These are phyloP conservation scores for Pleoardoris graminearum DNA, from an alignment of 2,329 filamentous ascomycete species.

Conservation along the genomic window DNA sequence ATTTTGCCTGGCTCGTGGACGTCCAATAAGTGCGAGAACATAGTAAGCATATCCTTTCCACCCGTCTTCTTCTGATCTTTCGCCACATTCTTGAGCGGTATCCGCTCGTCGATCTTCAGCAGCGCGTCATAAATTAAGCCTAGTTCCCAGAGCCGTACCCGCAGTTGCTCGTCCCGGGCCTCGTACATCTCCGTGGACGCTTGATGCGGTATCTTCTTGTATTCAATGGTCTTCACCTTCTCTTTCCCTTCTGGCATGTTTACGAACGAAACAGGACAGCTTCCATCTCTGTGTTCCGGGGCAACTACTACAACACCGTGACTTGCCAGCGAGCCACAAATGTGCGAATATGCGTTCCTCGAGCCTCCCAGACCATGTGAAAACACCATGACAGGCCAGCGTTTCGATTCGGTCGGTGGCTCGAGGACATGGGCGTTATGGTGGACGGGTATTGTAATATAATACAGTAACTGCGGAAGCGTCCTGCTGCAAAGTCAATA, in stretches of 20 bases:
- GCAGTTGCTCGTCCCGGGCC: constrained; percentile 70
- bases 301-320: constrained; percentile 81
- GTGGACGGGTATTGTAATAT: constrained; percentile 71
- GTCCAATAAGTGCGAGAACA: constrained; percentile 65
- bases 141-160: constrained; percentile 78
- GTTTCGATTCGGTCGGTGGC: constrained; percentile 51
- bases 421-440: constrained; percentile 69
- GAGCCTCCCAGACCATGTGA: constrained; percentile 83
- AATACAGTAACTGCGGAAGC: constrained; percentile 72
- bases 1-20: constrained; percentile 73
- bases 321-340: constrained; percentile 76
- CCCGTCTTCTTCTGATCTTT: constrained; percentile 45
- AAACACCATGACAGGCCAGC: constrained; percentile 84
- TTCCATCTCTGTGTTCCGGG: constrained; percentile 82
- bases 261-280: constrained; percentile 73
- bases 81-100: constrained; percentile 51
- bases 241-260: constrained; percentile 58
- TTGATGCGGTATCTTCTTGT: constrained; percentile 60
- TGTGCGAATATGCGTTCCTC: constrained; percentile 82
- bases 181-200: constrained; percentile 67
- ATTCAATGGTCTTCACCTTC: constrained; percentile 48
- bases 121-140: constrained; percentile 71
- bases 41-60: constrained; percentile 54
- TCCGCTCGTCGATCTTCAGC: constrained; percentile 64
- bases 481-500: constrained; percentile 29